Evolutionary conservation across 768 basidiomycete species (phyloP).

Genomic region (Calocybe cyanea): DNA sequence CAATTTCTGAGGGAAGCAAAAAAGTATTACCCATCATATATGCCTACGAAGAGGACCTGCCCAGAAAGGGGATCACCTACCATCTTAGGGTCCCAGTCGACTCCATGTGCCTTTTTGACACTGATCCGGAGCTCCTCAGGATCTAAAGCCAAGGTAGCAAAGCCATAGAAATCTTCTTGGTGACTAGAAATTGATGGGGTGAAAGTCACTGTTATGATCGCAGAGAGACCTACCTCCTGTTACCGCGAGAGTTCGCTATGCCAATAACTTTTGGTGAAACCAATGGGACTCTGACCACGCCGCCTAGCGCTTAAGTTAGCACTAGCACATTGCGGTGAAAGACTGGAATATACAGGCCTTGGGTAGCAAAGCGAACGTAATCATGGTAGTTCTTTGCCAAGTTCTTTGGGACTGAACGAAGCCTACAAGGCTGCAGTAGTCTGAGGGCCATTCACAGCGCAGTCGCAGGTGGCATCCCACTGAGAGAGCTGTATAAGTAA

Average conservation of each 20-base stretch:
- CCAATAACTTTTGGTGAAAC: conserved; percentile 78
- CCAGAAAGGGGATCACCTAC: conserved; percentile 54
- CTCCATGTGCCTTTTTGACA: conserved; percentile 54
- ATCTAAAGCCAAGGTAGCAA: conserved; percentile 70
- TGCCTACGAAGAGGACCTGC: conserved; percentile 83
- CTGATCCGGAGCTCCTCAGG: conserved; percentile 68
- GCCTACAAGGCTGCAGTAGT: conserved; percentile 16
- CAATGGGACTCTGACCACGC: conserved; percentile 64
- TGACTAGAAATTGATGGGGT: conserved; percentile 45
- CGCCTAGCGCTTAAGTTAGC: conserved; percentile 38
- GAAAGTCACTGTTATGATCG: conserved; percentile 1
- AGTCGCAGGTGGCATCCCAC: conserved; percentile 20
- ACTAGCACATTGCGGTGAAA: neutral
- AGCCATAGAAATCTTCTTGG: conserved; percentile 86
- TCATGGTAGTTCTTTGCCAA: conserved; percentile 58
- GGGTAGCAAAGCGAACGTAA: conserved; percentile 55
- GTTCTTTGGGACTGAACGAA: conserved; percentile 13
- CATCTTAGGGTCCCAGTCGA: conserved; percentile 69
- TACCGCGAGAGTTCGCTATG: conserved; percentile 70
- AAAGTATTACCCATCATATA: conserved; percentile 81
- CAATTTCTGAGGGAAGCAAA: neutral
- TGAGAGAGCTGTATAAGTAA: neutral
- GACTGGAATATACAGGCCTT: conserved; percentile 21
- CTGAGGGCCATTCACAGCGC: conserved; percentile 24
- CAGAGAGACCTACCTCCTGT: conserved; percentile 49